Conservation (phyloP, 1,139 yeast genomes). For the Taphrina betulina region DNA sequence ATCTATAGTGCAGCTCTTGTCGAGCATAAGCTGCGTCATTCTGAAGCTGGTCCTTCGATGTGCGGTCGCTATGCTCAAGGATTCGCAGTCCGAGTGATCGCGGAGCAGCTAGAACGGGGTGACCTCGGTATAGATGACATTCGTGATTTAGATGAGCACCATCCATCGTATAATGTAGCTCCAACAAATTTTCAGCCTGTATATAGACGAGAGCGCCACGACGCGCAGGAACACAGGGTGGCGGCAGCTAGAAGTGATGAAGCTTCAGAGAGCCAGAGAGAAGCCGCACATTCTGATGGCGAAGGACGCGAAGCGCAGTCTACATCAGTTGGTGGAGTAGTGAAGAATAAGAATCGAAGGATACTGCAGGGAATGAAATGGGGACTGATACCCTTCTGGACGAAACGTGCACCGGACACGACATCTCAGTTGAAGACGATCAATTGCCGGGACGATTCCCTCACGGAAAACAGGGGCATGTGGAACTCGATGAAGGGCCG, state of each 20-base stretch:
- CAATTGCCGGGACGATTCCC: constrained; percentile 44
- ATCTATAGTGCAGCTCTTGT: too few species aligned
- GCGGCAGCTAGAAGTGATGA: background rate
- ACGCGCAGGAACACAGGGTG: background rate
- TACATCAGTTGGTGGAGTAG: background rate
- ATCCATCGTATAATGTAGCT: constrained; percentile 25
- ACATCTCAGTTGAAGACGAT: constrained; percentile 41
- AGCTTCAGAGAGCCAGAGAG: background rate
- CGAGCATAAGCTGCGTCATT: too few species aligned
- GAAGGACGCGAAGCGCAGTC: background rate
- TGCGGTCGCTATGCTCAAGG: constrained; percentile 31
- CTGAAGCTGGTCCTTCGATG: too few species aligned
- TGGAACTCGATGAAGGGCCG: constrained; percentile 44
- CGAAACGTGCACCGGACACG: constrained; percentile 45
- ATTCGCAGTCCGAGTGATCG: constrained; percentile 21
- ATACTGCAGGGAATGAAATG: constrained; percentile 45
- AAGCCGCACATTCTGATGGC: background rate
- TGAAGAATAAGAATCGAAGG: background rate
- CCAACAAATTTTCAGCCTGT: constrained; percentile 22
- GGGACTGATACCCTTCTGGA: constrained; percentile 61
- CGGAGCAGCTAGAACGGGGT: constrained; percentile 21
- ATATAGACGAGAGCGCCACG: constrained; percentile 15
- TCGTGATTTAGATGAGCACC: constrained; percentile 20
- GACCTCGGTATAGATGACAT: constrained; percentile 18
- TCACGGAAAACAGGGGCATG: constrained; percentile 40